A percentile compares a stretch with the other conserved stretches of the same genome.
phyloP scores from a whole-genome alignment of 2,329 filamentous ascomycete genomes.

The Botrytis medusae region DNA sequence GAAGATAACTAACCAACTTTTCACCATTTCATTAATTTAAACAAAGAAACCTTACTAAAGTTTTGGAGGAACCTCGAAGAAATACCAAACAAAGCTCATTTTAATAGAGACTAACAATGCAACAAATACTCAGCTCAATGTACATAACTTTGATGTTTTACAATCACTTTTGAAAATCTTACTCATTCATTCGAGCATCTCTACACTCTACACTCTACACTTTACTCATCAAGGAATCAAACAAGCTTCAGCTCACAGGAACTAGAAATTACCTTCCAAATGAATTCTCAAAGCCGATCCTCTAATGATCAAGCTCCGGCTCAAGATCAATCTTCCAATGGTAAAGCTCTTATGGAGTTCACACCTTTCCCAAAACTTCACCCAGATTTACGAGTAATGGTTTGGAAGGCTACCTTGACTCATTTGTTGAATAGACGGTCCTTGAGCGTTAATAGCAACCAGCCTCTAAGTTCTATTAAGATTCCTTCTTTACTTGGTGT shows the following conservation, averaged over 20 bases:
- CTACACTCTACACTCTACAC: background rate
- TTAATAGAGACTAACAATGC: background rate
- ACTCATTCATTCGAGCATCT: background rate
- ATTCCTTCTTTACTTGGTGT: background rate
- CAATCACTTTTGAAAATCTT: background rate
- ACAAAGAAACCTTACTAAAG: no score
- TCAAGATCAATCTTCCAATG: no score
- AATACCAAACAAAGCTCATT: background rate
- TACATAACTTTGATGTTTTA: background rate
- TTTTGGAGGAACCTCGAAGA: background rate
- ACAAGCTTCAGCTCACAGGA: no score
- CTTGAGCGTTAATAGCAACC: background rate
- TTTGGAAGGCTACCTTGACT: background rate
- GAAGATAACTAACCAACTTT: no score
- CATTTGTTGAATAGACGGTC: background rate
- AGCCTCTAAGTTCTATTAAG: rapidly evolving
- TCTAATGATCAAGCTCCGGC: background rate
- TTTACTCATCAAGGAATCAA: no score
- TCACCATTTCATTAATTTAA: no score
- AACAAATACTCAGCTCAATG: background rate
- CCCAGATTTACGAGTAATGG: background rate
- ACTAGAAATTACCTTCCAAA: background rate
- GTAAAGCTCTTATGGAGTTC: background rate
- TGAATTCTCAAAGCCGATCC: background rate
- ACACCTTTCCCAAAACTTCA: background rate